These are phyloP conservation scores for Phaseolus lunatus DNA, from an alignment of 306 rosid species.

Conservation along the genomic window DNA sequence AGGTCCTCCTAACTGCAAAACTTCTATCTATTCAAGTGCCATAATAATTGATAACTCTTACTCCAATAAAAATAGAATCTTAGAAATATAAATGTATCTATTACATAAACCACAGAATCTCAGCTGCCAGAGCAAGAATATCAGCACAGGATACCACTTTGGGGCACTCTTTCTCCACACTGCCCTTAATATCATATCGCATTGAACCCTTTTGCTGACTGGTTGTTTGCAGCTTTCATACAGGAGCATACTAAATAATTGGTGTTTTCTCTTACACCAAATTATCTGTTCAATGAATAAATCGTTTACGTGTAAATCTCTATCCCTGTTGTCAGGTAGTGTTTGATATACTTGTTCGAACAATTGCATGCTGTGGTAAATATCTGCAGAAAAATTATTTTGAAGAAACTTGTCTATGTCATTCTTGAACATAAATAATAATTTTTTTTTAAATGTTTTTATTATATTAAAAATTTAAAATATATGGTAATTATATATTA, in stretches of 20 bases:
- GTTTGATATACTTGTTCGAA: neutral
- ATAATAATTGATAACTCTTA: neutral
- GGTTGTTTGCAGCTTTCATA: slow-evolving; percentile 47
- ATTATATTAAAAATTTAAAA: too few species aligned
- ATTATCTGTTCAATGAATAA: neutral
- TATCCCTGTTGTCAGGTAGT: neutral
- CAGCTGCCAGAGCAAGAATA: slow-evolving; percentile 68
- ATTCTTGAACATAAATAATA: too few species aligned
- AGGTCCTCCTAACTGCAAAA: slow-evolving; percentile 67
- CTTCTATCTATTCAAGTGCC: neutral
- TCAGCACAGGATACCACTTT: slow-evolving; percentile 72
- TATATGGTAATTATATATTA: too few species aligned
- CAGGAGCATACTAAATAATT: neutral
- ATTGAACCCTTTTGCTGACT: slow-evolving; percentile 61
- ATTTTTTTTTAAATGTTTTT: too few species aligned
- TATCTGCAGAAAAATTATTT: neutral
- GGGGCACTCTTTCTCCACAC: slow-evolving; percentile 66
- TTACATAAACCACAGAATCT: slow-evolving; percentile 62
- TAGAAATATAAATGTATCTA: neutral
- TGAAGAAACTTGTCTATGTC: too few species aligned
- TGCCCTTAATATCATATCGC: slow-evolving; percentile 61
- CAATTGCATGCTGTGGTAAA: neutral
- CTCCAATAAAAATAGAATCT: neutral
- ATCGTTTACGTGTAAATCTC: neutral
- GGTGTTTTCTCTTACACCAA: neutral